Evolutionary conservation across 1,284 basidiomycete genomes (phyloP), one percentile per base, ranked within the genome.

Genomic region (Ustilago xerochloae): DNA sequence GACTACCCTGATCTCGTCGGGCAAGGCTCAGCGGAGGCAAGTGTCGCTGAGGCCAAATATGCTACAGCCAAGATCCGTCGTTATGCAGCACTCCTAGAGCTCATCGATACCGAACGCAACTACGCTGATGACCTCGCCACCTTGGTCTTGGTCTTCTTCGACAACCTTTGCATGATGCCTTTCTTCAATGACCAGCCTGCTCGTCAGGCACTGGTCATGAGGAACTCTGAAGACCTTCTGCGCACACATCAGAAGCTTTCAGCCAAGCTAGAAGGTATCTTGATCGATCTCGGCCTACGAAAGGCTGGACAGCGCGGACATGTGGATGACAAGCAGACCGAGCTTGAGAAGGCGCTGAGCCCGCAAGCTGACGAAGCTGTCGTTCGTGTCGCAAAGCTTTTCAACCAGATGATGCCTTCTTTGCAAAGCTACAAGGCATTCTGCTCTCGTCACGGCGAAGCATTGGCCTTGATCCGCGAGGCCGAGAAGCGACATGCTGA

Each of bases 391-490:
- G 77, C 74, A 24, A 51, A 72, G 43, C 49, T 75, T 4, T 73
- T 80, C 58, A 71, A 63, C 33, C 48, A 74, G 38, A 67, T 79
- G 62, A 74, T 74, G 52, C 70, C 74, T 5, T 63, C 53, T 12
- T 64, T 77, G 33, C 54, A 63, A 43, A 56, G 74, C 59, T 83
- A 82, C 71, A 61, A 75, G 38, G 59, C 71, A n/a, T 84, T 82
- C 49, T 83, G 81, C 63, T 73, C 80, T n/a, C 58, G 75, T 13
- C 82, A 84, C 54, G 77, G 75, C 46, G 82, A 84, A 51, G 81
- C 82, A 4, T 63, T 84, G 2, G 71, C 77, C 2, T 52, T 81
- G 24, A 77, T 84, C 35, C 74, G 78, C 38, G 76, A 82, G 28
- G 81, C 77, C 12, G 82, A 84, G 54, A 71, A 70, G 62, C 75